A percentile compares a stretch with the other conserved stretches of the same genome.
Conservation (phyloP, 2,329 filamentous ascomycete species). For the Xylariaceae sp. region DNA sequence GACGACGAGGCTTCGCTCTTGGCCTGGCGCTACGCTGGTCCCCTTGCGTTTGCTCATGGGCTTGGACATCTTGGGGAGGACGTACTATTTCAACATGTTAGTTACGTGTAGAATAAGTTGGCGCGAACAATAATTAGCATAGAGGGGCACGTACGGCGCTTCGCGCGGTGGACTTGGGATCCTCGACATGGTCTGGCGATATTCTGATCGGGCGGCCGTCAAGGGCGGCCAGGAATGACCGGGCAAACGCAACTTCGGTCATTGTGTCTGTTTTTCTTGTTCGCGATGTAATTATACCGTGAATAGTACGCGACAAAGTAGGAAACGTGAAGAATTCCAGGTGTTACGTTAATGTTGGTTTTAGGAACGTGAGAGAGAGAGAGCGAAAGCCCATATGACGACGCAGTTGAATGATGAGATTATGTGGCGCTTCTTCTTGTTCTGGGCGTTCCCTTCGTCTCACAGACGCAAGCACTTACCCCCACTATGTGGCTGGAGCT, state of each 20-base stretch:
- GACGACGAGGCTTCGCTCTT: conserved; percentile 51
- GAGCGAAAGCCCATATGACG: conserved; percentile 1
- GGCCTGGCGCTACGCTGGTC: conserved; percentile 42
- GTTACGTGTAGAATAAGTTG: neutral
- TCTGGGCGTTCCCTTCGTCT: no score
- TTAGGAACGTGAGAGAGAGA: neutral
- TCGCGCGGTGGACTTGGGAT: conserved; percentile 70
- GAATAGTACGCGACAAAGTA: neutral
- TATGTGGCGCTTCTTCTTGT: neutral
- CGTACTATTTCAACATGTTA: conserved; percentile 49
- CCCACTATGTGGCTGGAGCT: conserved; percentile 29
- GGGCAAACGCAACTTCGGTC: conserved; percentile 82
- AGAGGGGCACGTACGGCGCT: conserved; percentile 58
- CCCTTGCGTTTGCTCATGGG: conserved; percentile 45
- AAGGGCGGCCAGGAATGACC: conserved; percentile 72
- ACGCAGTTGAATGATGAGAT: neutral
- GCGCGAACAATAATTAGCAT: neutral
- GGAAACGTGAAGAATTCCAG: neutral
- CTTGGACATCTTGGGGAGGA: conserved; percentile 62
- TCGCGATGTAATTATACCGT: neutral
- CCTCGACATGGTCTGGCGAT: conserved; percentile 83
- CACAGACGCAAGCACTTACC: conserved; percentile 6
- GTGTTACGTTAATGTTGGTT: neutral
- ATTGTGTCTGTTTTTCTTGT: conserved; percentile 41
- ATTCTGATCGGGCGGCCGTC: conserved; percentile 77